Base-by-base conservation (phyloP, 2,329 filamentous ascomycete species). In the Orbilia quercus region DNA sequence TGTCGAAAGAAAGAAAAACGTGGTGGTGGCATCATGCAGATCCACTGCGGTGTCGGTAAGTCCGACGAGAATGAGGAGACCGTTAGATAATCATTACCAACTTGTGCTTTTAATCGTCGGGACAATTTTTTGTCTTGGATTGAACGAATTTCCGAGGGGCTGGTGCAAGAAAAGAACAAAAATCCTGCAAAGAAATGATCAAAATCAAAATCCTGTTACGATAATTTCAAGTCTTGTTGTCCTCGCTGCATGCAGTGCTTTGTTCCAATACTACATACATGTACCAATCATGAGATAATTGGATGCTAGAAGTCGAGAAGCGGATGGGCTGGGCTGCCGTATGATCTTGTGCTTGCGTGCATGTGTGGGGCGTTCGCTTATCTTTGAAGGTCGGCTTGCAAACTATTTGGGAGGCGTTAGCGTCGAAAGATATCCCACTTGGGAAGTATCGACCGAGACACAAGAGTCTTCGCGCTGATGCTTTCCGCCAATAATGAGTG, bases 301-400 rank as follows among this genome's bases (percentile, higher is more conserved):
- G 65, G 65, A 50, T 69, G 44, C 54, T 45, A 28, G 44, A 34
- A 16, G 51, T 65, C 48, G 31, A 20, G 16, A 23, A 58, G 48
- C 40, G 55, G 66, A 53, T 48, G 54, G 67, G 38, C 44, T 48
- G 54, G 67, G 38, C 44, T 36, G 47, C 57, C 59, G 59, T 72
- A 65, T 65, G 66, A 64, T 72, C 59, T 72, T 59, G 59, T 50
- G 58, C 58, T 31, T 64, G 57, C 58, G 51, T 63, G 58, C 65
- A 62, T 47, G 25, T 57, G 59, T 72, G 67, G 67, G 59, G 59
- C 66, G 12, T 72, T 72, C 67, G 67, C 67, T 72, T 72, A 72
- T 72, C 67, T 72, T 72, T 63, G 51, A 51, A 57, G 48, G 44
- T 57, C 31, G 5, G 66, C 48, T 40, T 36, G 45, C 34, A 31